These are phyloP conservation scores for Arabidopsis lyrata DNA, from an alignment of 441 rosid species.

Conservation along the genomic window DNA sequence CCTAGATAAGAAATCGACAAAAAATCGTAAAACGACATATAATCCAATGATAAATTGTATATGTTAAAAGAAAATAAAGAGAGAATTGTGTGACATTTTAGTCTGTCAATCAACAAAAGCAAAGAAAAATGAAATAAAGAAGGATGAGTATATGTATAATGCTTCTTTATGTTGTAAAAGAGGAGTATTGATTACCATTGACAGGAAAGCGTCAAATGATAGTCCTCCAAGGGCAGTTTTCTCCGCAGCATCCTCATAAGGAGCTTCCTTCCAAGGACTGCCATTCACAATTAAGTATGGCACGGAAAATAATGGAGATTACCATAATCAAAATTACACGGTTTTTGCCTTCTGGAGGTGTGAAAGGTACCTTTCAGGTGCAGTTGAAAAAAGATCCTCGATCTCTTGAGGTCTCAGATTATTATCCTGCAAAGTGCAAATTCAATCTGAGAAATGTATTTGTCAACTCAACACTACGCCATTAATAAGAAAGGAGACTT, in stretches of 20 bases:
- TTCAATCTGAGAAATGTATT: slow-evolving; percentile 24
- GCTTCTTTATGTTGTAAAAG: slow-evolving; percentile 26
- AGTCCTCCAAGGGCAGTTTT: slow-evolving; percentile 87
- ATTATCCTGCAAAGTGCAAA: slow-evolving; percentile 68
- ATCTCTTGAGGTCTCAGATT: slow-evolving; percentile 76
- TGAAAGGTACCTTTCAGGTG: slow-evolving; percentile 78
- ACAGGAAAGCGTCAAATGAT: slow-evolving; percentile 80
- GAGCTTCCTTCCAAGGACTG: slow-evolving; percentile 96
- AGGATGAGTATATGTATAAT: slow-evolving; percentile 10
- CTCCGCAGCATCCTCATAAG: slow-evolving; percentile 84
- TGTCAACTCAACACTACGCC: slow-evolving; percentile 12
- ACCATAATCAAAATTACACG: slow-evolving; percentile 1
- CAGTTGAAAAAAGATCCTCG: slow-evolving; percentile 93
- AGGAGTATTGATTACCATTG: slow-evolving; percentile 62
- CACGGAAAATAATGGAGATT: slow-evolving; percentile 9
- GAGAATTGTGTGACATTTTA: slow-evolving; percentile 4
- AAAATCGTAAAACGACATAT: slow-evolving; percentile 1
- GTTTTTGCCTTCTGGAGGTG: slow-evolving; percentile 5
- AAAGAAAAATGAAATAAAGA: slow-evolving; percentile 20
- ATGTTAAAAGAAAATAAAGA: neutral
- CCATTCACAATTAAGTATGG: slow-evolving; percentile 29
- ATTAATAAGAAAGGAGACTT: slow-evolving; percentile 40
- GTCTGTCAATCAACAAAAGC: slow-evolving; percentile 15
- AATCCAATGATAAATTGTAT: neutral
- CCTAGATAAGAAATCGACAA: slow-evolving; percentile 1